A percentile compares a stretch with the other conserved stretches of the same genome.
phyloP scores from a whole-genome alignment of 805 yeast species.

The Ogataea angusta region DNA sequence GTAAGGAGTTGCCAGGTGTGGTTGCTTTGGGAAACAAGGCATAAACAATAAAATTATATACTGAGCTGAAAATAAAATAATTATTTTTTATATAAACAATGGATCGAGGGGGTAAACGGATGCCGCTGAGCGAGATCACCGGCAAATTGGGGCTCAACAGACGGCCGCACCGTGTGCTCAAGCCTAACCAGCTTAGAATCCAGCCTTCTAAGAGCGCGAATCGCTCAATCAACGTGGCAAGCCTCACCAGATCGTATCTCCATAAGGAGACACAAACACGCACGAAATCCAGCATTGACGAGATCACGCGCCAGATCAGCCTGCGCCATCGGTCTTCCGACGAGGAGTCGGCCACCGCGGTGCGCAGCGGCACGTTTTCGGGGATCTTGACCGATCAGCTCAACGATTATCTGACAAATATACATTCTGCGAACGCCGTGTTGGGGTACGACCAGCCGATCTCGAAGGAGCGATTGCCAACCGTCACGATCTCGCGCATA shows the following conservation, averaged over 20 bases:
- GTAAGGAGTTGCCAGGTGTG: constrained; percentile 98
- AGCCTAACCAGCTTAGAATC: neutral
- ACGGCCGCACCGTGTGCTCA: neutral
- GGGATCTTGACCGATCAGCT: constrained; percentile 17
- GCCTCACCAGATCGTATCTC: constrained; percentile 11
- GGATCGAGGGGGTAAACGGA: constrained; percentile 2
- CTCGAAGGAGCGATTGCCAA: constrained; percentile 3
- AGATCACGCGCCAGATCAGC: constrained; percentile 5
- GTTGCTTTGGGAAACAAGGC: constrained; percentile 29
- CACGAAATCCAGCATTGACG: constrained; percentile 4
- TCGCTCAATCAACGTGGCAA: constrained; percentile 7
- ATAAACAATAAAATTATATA: neutral
- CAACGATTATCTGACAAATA: constrained; percentile 12
- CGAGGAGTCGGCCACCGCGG: neutral
- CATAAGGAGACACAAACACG: constrained; percentile 1
- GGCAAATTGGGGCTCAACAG: constrained; percentile 2
- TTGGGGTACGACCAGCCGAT: constrained; percentile 18
- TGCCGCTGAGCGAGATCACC: constrained; percentile 14
- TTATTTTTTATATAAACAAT: constrained; percentile 4
- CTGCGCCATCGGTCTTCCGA: neutral
- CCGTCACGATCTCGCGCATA: neutral
- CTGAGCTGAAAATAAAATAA: neutral
- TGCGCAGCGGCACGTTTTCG: constrained; percentile 5
- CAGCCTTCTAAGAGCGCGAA: neutral
- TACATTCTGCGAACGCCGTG: constrained; percentile 16